Conservation (phyloP, 129 eudicot genomes). For the Flaveria brownii region DNA sequence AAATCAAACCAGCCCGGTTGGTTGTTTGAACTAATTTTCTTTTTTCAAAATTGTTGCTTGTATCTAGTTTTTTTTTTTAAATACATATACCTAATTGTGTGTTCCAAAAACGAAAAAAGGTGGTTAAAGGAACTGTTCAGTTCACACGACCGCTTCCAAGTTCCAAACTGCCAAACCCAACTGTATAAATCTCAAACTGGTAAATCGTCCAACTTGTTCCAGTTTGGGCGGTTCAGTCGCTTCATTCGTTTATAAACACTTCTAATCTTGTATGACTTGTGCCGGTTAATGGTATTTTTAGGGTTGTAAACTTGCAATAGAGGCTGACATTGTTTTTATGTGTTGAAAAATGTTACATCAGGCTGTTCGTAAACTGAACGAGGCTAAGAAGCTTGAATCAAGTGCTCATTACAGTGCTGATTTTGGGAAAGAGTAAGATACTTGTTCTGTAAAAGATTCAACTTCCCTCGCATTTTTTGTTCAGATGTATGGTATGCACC, state of each 20-base stretch:
- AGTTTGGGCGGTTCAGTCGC: not conserved
- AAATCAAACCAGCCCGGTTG: not conserved
- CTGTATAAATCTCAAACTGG: not conserved
- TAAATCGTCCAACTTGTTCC: not conserved
- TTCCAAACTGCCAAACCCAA: not conserved
- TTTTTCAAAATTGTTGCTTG: not conserved
- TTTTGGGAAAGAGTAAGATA: slow-evolving; percentile 81
- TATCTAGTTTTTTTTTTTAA: too few relatives aligned
- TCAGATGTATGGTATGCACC: slow-evolving; percentile 16
- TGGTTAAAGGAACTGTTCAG: too few relatives aligned
- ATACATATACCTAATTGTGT: not conserved
- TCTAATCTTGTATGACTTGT: not conserved
- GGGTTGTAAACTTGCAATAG: not conserved
- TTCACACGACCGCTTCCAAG: not conserved
- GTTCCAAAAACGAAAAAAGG: not conserved
- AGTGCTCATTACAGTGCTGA: slow-evolving; percentile 90
- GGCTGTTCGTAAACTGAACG: slow-evolving; percentile 91
- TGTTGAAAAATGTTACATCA: slow-evolving; percentile 29
- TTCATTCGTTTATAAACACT: not conserved
- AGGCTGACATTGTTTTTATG: slow-evolving; percentile 10
- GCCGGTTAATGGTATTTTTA: not conserved
- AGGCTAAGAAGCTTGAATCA: slow-evolving; percentile 98
- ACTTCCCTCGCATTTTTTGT: not conserved
- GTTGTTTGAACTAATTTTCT: not conserved
- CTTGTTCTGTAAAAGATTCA: slow-evolving; percentile 27